Conservation (phyloP, 805 yeast species). For the Candida succiphila region DNA sequence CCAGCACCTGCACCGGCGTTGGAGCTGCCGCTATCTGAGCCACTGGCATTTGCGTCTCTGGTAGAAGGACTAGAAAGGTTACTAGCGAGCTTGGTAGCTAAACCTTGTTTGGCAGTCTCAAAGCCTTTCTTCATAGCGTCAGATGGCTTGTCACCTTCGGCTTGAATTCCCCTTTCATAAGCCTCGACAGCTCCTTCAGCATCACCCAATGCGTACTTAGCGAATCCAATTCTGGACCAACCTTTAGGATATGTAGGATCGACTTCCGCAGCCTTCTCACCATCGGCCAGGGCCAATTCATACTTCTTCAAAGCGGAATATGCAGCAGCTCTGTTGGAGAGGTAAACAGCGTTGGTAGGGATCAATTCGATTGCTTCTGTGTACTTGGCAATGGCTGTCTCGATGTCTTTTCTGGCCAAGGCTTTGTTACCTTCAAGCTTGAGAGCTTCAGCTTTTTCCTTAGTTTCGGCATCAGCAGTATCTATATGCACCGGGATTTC, state of each 20-base stretch:
- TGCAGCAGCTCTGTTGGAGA: constrained; percentile 96
- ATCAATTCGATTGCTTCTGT: constrained; percentile 67
- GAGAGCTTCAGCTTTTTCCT: constrained; percentile 70
- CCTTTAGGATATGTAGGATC: constrained; percentile 85
- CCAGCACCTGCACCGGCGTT: constrained; percentile 25
- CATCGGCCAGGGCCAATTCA: constrained; percentile 73
- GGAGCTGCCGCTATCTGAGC: constrained; percentile 14
- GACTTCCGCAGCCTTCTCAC: constrained; percentile 66
- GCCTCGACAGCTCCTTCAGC: constrained; percentile 85
- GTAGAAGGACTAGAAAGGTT: constrained; percentile 18
- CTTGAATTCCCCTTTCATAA: constrained; percentile 76
- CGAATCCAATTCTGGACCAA: constrained; percentile 90
- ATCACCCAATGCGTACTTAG: constrained; percentile 90
- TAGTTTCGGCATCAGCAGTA: constrained; percentile 40
- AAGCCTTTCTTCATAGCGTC: constrained; percentile 90
- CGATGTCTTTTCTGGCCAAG: constrained; percentile 69
- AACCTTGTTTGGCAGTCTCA: constrained; percentile 86
- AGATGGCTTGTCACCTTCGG: constrained; percentile 76
- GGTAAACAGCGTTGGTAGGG: constrained; percentile 71
- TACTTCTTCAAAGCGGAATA: constrained; percentile 70
- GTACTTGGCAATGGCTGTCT: constrained; percentile 65
- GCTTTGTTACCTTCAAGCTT: constrained; percentile 86
- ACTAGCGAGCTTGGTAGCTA: constrained; percentile 58
- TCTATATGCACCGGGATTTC: constrained; percentile 31
- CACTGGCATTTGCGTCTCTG: constrained; percentile 10